Base-by-base conservation (phyloP, 2,329 filamentous ascomycete species). In the Alternaria sp. region DNA sequence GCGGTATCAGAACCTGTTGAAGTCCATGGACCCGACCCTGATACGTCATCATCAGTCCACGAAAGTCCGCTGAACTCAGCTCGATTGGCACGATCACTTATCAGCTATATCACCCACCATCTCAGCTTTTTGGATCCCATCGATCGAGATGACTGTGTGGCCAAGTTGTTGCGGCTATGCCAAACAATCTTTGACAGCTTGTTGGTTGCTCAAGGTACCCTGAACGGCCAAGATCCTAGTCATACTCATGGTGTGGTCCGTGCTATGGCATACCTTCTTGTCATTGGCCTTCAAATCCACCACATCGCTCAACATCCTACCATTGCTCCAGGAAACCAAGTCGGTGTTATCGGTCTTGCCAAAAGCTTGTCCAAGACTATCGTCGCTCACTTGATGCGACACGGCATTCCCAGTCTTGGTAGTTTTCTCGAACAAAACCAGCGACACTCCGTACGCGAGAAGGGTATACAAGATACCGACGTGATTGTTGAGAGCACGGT, bases 111-210 rank as follows among this genome's bases (percentile, higher is more conserved):
- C 45, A 83, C 83, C 9, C 78, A 81, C 5, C 78, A 79, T 45
- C 69, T 89, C 3, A 80, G 80, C 45, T 89, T 89, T 66, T 77
- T 83, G 28, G 87, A 89, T 69, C 78, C 84, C 1, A 77, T 88
- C 17, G 87, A 89, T 70, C 83, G 87, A 17, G 74, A 69, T 25
- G 74, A 77, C 5, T 88, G 85, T 66, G 76, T 84, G 5, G 69
- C 74, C 17, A 81, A 80, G 59, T 73, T 85, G 49, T 75, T 75
- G 15, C 75, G 77, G n/a, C 63, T 86, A 13, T 74, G 81, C 32
- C 77, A 83, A 46, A 72, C 77, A 5, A 45, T 82, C 6, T 64
- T 73, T 15, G 71, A 76, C 17, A 66, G 54, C 32, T 23, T 70
- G 12, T 54, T 70, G 44, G 54, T 55, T 8, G 52, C 62, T 79